Conservation (phyloP, 495 filamentous ascomycete species). For the Xylaria castorea region DNA sequence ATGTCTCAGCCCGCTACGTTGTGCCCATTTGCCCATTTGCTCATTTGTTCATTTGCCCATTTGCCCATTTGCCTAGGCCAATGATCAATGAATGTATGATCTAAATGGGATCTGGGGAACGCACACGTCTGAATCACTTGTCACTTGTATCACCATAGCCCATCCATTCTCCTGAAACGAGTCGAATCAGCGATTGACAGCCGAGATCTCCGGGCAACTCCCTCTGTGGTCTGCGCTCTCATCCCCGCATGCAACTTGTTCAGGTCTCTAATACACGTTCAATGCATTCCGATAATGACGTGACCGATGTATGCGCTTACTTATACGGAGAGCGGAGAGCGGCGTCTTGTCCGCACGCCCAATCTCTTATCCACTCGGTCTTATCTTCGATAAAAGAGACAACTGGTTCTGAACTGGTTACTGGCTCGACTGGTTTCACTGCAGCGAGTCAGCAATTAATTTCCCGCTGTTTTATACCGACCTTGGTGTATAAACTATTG, state of each 20-base stretch:
- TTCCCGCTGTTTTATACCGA: too few species aligned
- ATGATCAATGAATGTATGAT: constrained; percentile 9
- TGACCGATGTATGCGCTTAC: not conserved
- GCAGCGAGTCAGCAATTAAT: too few species aligned
- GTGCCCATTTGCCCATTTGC: not conserved
- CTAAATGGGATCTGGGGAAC: not conserved
- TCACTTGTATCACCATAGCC: not conserved
- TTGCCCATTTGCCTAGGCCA: not conserved
- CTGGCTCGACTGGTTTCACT: too few species aligned
- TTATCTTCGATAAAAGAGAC: not conserved
- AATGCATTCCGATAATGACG: not conserved
- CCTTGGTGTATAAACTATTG: not conserved
- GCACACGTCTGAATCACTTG: not conserved
- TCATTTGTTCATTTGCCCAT: not conserved
- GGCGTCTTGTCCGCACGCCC: not conserved
- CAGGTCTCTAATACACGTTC: too few species aligned
- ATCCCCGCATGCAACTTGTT: constrained; percentile 11
- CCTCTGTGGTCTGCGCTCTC: not conserved
- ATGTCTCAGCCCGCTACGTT: constrained; percentile 14
- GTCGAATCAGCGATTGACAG: constrained; percentile 1
- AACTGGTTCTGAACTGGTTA: too few species aligned
- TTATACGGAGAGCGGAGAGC: too few species aligned
- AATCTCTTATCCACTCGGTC: constrained; percentile 2
- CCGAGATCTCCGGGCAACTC: not conserved
- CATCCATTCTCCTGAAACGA: not conserved